A percentile compares a stretch with the other conserved stretches of the same genome.
phyloP scores from a whole-genome alignment of 108 stramenopile species.

The Cyclotella baltica region DNA sequence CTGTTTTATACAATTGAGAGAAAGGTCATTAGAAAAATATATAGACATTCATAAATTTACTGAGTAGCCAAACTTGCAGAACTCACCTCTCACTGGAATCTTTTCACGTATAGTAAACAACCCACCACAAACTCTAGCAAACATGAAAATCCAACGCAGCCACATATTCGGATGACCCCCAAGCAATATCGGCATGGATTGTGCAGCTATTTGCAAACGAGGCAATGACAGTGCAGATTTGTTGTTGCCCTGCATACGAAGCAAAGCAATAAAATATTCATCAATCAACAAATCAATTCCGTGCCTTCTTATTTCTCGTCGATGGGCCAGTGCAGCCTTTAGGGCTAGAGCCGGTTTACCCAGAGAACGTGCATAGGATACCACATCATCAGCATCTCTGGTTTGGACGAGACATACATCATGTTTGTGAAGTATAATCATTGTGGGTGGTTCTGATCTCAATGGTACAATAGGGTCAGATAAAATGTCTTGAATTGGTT shows the following conservation, averaged over 20 bases:
- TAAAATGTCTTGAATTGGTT: slow-evolving; percentile 34
- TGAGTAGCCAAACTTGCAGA: neutral
- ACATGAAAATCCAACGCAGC: slow-evolving; percentile 71
- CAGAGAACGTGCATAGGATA: slow-evolving; percentile 63
- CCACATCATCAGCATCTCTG: slow-evolving; percentile 78
- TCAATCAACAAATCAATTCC: slow-evolving; percentile 62
- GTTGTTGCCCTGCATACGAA: slow-evolving; percentile 36
- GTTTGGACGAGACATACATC: slow-evolving; percentile 62
- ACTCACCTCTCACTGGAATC: slow-evolving; percentile 80
- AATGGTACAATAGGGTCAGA: slow-evolving; percentile 5
- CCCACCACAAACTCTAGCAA: slow-evolving; percentile 74
- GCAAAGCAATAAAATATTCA: slow-evolving; percentile 65
- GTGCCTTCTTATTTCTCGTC: slow-evolving; percentile 63
- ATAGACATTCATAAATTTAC: neutral
- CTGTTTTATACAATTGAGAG: slow-evolving; percentile 31
- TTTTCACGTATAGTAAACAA: slow-evolving; percentile 74
- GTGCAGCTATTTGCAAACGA: slow-evolving; percentile 74
- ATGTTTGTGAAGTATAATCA: slow-evolving; percentile 57
- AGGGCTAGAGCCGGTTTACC: slow-evolving; percentile 70
- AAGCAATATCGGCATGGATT: slow-evolving; percentile 71
- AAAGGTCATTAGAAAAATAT: neutral
- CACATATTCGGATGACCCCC: slow-evolving; percentile 73
- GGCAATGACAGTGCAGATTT: slow-evolving; percentile 62
- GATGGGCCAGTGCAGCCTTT: slow-evolving; percentile 61
- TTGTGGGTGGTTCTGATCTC: slow-evolving; percentile 59